Conservation (phyloP, 768 basidiomycete species). For the Hygrocybe punicea region DNA sequence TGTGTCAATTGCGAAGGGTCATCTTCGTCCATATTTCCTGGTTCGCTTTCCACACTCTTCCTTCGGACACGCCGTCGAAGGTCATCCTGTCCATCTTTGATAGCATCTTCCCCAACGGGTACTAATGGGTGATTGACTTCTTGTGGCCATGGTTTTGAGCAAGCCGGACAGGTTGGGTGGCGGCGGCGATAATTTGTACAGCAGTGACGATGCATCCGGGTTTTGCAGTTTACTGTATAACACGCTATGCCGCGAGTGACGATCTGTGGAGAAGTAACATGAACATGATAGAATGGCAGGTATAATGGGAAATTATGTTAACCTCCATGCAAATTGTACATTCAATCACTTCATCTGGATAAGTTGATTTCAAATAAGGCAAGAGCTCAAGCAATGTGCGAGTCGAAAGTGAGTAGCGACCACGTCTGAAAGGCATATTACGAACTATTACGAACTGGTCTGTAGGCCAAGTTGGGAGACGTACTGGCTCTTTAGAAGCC, state of each 20-base stretch:
- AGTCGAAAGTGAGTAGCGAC: constrained; percentile 72
- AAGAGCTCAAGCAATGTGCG: constrained; percentile 72
- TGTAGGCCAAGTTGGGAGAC: constrained; percentile 23
- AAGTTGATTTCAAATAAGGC: constrained; percentile 70
- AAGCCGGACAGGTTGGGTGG: constrained; percentile 52
- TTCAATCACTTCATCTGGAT: constrained; percentile 64
- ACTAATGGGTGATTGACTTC: constrained; percentile 45
- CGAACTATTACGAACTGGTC: constrained; percentile 12
- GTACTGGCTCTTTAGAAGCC: constrained; percentile 72
- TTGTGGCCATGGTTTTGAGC: constrained; percentile 57
- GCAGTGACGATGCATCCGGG: constrained; percentile 63
- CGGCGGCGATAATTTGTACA: constrained; percentile 49
- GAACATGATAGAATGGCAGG: background rate
- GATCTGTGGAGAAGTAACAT: constrained; percentile 40
- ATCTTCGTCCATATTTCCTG: constrained; percentile 43
- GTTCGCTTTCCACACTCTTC: constrained; percentile 37
- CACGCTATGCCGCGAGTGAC: constrained; percentile 69
- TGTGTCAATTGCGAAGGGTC: constrained; percentile 38
- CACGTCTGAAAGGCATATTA: constrained; percentile 40
- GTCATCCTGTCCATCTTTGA: constrained; percentile 54
- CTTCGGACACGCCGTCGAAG: constrained; percentile 38
- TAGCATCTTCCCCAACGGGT: constrained; percentile 68
- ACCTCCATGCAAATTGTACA: constrained; percentile 77
- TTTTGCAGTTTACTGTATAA: constrained; percentile 56
- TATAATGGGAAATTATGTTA: constrained; percentile 10